A percentile compares a stretch with the other conserved stretches of the same genome.
Evolutionary conservation across 2,329 filamentous ascomycete genomes (phyloP).

Genomic region (Diplodia intermedia): DNA sequence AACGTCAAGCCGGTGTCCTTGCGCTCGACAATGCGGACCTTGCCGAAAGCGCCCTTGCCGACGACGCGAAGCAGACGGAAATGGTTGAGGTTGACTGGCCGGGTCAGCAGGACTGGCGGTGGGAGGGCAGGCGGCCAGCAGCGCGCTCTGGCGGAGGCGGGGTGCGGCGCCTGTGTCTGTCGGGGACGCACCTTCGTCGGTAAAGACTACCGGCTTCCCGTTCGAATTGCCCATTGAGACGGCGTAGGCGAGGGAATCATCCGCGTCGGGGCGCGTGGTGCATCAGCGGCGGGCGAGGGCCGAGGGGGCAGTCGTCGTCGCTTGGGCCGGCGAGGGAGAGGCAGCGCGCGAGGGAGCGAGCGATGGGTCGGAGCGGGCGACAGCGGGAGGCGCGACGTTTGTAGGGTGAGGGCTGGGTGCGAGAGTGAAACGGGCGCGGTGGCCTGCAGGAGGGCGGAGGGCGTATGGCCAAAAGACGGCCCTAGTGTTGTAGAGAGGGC

Average conservation of each 20-base stretch:
- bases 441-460: conserved; percentile 29
- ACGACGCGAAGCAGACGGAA: conserved; percentile 95
- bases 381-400: conserved; percentile 28
- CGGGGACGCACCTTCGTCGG: conserved; percentile 78
- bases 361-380: conserved; percentile 16
- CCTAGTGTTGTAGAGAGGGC: conserved; percentile 30
- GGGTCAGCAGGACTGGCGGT: conserved; percentile 35
- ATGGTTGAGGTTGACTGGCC: conserved; percentile 90
- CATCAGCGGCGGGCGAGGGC: conserved; percentile 24
- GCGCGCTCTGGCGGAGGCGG: conserved; percentile 7
- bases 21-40: conserved; percentile 96
- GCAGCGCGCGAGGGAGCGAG: conserved; percentile 20
- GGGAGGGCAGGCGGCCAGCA: conserved; percentile 9
- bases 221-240: conserved; percentile 86
- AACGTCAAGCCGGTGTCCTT: conserved; percentile 95
- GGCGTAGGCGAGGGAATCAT: conserved; percentile 32
- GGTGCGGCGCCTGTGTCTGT: neutral
- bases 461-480: conserved; percentile 31
- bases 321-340: conserved; percentile 5
- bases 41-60: conserved; percentile 96
- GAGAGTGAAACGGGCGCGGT: conserved; percentile 31
- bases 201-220: conserved; percentile 90
- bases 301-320: conserved; percentile 2
- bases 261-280: conserved; percentile 26
- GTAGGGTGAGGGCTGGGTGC: conserved; percentile 29